Evolutionary conservation across 2,329 filamentous ascomycete genomes (phyloP).

Genomic region (Hymenoscyphus repandus): DNA sequence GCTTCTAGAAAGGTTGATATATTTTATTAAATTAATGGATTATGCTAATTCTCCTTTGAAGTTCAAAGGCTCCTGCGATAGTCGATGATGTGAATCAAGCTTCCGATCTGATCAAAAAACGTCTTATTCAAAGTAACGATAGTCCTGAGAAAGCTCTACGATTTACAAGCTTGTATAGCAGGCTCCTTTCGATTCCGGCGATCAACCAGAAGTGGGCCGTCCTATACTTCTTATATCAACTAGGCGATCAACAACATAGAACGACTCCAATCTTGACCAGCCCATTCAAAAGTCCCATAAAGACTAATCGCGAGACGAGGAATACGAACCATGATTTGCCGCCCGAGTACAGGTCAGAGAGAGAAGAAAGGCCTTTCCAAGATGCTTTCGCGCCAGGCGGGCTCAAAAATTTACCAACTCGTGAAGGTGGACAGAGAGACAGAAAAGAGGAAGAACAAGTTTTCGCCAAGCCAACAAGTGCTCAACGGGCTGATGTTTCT

Average conservation of each 20-base stretch:
- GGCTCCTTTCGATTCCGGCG: slow-evolving; percentile 84
- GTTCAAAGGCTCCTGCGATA: slow-evolving; percentile 28
- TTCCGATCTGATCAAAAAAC: slow-evolving; percentile 85
- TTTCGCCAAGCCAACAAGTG: slow-evolving; percentile 23
- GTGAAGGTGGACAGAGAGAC: slow-evolving; percentile 30
- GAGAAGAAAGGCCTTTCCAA: slow-evolving; percentile 32
- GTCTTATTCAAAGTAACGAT: slow-evolving; percentile 72
- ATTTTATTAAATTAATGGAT: not conserved
- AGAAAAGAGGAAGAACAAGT: slow-evolving; percentile 29
- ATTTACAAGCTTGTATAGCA: slow-evolving; percentile 87
- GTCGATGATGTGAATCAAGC: slow-evolving; percentile 71
- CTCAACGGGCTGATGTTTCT: slow-evolving; percentile 24
- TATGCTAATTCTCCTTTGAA: slow-evolving; percentile 13
- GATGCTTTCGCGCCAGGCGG: slow-evolving; percentile 53
- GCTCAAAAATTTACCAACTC: slow-evolving; percentile 32
- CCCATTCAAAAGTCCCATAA: slow-evolving; percentile 30
- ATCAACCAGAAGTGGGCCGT: slow-evolving; percentile 97
- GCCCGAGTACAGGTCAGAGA: slow-evolving; percentile 34
- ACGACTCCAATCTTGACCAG: slow-evolving; percentile 24
- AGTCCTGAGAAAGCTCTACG: slow-evolving; percentile 70
- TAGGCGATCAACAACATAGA: slow-evolving; percentile 55
- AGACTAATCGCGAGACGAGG: slow-evolving; percentile 16
- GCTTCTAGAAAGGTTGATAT: slow-evolving; percentile 36
- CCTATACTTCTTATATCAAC: slow-evolving; percentile 80
- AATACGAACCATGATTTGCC: slow-evolving; percentile 20